Evolutionary conservation across 2,329 filamentous ascomycete genomes (phyloP), one percentile per base, ranked within the genome.

Genomic region (Cercospora citrullina): DNA sequence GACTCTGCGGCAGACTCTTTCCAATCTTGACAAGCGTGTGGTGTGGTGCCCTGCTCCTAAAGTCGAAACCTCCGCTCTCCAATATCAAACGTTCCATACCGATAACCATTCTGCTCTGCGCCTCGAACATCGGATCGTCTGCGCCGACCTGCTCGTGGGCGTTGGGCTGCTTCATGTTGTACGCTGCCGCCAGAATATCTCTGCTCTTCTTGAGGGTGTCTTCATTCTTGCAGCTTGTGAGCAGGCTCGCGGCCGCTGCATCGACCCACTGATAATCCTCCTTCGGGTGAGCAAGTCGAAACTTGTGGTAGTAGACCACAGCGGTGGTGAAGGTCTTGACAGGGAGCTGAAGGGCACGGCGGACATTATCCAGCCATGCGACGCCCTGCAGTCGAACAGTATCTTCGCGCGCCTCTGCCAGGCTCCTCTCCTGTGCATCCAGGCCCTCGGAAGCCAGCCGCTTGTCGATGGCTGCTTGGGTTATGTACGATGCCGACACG

Each of bases 131-230:
- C 78, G 90, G 90, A 79, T 97, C 93, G 79, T 98, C 94, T 3
- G 91, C 87, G 18, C 90, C 90, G 42, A 90, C 78, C 79, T 91
- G 80, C 80, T 93, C 85, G 79, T 91, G 78, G 81, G 90, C 68
- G 9, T 71, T 72, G 75, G 87, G 77, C 80, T 84, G 87, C 80
- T 93, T 95, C 42, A 96, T 82, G 76, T 97, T 97, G 80, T 94
- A 93, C 26, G 92, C 90, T 0, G 94, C 93, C 67, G 93, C 96
- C 16, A 98, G 84, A 69, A 99, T 96, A 71, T 99, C 95, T 67
- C 88, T 89, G 3, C 93, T 96, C 83, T 98, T 98, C 82, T 99
- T 99, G 72, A 97, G 87, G 0, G 95, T 99, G 79, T 99, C 95
- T 80, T 99, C 95, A 57, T 96, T 93, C 82, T 99, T 99, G 84